Evolutionary conservation across 1,284 basidiomycete species (phyloP).

Genomic region (Pterulicium gracile): DNA sequence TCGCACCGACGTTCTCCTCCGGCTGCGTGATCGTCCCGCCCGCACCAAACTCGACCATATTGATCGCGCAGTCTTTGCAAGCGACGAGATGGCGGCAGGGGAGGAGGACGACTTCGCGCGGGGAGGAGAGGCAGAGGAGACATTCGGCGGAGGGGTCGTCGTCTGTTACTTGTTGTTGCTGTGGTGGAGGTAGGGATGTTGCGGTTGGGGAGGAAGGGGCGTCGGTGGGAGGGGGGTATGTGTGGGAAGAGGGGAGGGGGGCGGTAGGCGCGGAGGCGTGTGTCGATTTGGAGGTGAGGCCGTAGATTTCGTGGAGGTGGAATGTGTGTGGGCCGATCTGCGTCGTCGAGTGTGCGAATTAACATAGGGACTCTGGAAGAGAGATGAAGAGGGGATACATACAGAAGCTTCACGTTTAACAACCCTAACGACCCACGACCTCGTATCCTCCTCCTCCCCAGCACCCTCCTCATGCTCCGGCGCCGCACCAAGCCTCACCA

Average conservation of each 20-base stretch:
- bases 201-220: conserved; percentile 26
- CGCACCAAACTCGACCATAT: conserved; percentile 92
- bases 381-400: conserved; percentile 14
- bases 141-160: conserved; percentile 80
- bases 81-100: conserved; percentile 88
- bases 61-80: conserved; percentile 83
- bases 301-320: conserved; percentile 88
- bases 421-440: conserved; percentile 82
- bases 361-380: conserved; percentile 5
- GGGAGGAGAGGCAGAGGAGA: conserved; percentile 76
- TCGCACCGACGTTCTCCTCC: conserved; percentile 26
- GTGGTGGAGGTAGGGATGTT: conserved; percentile 14
- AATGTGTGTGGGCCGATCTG: conserved; percentile 87
- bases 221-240: conserved; percentile 38
- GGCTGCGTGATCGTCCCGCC: conserved; percentile 69
- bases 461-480: conserved; percentile 17
- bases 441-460: conserved; percentile 36
- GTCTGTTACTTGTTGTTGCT: conserved; percentile 36
- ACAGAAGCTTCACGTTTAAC: conserved; percentile 80
- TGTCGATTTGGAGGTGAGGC: conserved; percentile 56
- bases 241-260: conserved; percentile 30
- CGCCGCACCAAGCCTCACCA: conserved; percentile 57
- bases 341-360: conserved; percentile 5
- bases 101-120: conserved; percentile 81
- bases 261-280: conserved; percentile 27